Percentiles rank a stretch among this genome's conserved stretches.
phyloP scores from a whole-genome alignment of 2,329 filamentous ascomycete species.

The Aspergillus sp. region DNA sequence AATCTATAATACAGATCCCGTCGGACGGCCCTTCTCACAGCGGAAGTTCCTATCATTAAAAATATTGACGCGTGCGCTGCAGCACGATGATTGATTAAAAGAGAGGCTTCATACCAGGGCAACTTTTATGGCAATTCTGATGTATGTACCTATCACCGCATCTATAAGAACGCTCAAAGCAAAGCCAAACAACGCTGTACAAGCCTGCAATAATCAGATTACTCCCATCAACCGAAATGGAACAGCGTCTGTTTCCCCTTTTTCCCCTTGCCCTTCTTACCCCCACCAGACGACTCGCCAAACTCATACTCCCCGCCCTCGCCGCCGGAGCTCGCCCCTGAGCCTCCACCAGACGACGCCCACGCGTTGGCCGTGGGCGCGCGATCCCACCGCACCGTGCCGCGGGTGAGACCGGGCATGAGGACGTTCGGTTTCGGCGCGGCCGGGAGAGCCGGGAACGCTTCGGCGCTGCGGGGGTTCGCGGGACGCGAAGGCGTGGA shows the following conservation, averaged over 20 bases:
- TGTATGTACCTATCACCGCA: not conserved
- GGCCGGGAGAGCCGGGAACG: constrained; percentile 79
- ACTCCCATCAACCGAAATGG: constrained; percentile 34
- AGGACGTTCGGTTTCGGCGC: constrained; percentile 68
- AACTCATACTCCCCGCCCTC: constrained; percentile 20
- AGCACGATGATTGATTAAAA: too few relatives aligned
- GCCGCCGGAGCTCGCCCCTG: constrained; percentile 21
- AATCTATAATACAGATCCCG: not conserved
- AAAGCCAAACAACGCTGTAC: constrained; percentile 2
- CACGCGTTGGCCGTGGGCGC: constrained; percentile 38
- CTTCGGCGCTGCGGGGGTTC: constrained; percentile 48
- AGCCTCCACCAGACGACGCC: constrained; percentile 26
- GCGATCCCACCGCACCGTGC: constrained; percentile 46
- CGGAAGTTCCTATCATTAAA: not conserved
- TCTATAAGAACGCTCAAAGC: constrained; percentile 7
- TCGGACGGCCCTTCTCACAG: not conserved
- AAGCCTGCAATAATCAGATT: not conserved
- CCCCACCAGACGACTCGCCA: constrained; percentile 21
- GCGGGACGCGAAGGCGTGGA: constrained; percentile 21
- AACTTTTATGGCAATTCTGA: not conserved
- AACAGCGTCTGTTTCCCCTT: constrained; percentile 43
- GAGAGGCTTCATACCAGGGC: too few relatives aligned
- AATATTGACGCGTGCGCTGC: too few relatives aligned
- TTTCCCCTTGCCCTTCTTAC: constrained; percentile 38
- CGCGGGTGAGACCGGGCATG: constrained; percentile 48